Base-by-base conservation (phyloP, 2,329 filamentous ascomycete species). In the Fusarium verticillioides region DNA sequence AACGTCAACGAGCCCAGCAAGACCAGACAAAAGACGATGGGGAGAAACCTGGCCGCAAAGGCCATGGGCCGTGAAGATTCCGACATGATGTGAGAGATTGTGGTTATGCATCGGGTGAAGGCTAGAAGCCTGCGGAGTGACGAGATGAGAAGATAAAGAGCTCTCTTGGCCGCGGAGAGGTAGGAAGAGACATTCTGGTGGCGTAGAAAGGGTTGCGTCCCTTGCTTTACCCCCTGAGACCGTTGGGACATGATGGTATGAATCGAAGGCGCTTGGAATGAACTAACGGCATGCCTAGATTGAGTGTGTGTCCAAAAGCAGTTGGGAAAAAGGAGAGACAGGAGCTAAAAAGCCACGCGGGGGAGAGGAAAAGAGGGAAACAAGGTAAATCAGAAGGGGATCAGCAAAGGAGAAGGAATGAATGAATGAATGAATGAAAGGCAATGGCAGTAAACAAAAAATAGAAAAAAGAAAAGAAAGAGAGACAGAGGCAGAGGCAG, bases 21-120 rank as follows among this genome's bases (percentile, higher is more conserved):
- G 12, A 68, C 34, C 19, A 72, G 21, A 12, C 73, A 66, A 54
- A 78, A 77, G 44, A 43, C n/a, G 28, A 77, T 54, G 1, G 77
- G 74, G 12, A 78, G 52, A 4, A 72, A 13, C 30, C 66, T 69
- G n/a, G 66, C 47, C 36, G 60, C 50, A 26, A 74, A 50, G 63
- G 66, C 59, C n/a, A 69, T 11, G 19, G 30, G 58, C 50, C 40
- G 50, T 36, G 60, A 62, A 23, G 66, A 52, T 26, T 63, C 44
- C 47, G 70, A 34, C 73, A 77, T 77, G 23, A 56, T 59, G 49
- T 8, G 23, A 39, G 34, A 47, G 60, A 44, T 32, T 21, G 37
- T 44, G 32, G 34, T 43, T 53, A 30, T 65, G 21, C 34, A 47
- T 11, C 34, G n/a, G 39, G 26, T 16, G 9, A 67, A 60, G 44